Percentiles rank a stretch among this genome's conserved stretches.
Conservation (phyloP, 164 flowering plant species). For the Malania oleifera region DNA sequence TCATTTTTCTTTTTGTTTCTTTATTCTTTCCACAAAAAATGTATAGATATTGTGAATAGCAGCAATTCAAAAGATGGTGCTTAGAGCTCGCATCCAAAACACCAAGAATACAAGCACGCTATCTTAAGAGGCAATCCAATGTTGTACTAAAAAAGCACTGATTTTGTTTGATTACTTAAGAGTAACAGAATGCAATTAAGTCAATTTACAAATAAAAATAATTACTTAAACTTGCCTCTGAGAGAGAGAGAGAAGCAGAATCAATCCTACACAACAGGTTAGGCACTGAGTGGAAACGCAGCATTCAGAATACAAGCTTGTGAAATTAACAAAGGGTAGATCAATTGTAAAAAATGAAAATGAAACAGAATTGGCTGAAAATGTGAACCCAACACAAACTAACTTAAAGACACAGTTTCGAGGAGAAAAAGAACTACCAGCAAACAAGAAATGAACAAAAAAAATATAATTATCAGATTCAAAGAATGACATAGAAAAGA, state of each 20-base stretch:
- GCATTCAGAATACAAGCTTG: too few species aligned
- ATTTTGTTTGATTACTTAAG: too few species aligned
- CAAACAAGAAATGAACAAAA: constrained; percentile 1
- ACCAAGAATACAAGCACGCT: too few species aligned
- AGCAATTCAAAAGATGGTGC: background rate
- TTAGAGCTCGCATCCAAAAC: background rate
- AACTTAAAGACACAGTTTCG: background rate
- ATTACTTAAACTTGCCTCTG: background rate
- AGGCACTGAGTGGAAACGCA: too few species aligned
- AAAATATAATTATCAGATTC: background rate
- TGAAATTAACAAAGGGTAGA: too few species aligned
- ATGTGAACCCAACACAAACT: background rate
- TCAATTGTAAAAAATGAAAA: too few species aligned
- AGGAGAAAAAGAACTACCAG: background rate
- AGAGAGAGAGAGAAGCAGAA: too few species aligned
- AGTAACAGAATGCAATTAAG: background rate
- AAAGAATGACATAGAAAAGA: background rate
- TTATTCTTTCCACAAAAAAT: background rate
- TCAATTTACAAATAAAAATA: background rate
- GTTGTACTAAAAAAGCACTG: background rate
- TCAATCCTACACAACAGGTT: too few species aligned
- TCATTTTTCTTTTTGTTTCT: background rate
- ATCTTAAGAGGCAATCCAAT: background rate
- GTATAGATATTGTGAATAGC: background rate
- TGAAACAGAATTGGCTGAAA: background rate